Base-by-base conservation (phyloP, 129 eudicot genomes). In the Centella asiatica region DNA sequence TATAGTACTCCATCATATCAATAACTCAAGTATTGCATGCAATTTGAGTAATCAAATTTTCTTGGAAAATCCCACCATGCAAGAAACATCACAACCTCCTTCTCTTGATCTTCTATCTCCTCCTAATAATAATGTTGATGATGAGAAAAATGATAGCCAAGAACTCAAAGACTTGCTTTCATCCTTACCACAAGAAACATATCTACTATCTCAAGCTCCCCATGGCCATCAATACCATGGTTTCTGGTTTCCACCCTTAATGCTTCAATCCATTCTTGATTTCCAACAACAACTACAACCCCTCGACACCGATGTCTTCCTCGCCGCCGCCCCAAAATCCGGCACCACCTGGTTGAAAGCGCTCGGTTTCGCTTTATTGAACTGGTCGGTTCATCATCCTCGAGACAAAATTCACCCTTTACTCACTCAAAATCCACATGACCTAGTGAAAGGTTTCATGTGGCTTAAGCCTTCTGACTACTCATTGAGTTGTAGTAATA, bases 311-410 rank as follows among this genome's bases (percentile, higher is more conserved):
- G 84, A 78, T 42, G 47, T 75, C 36, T 53, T 78, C 60, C 85
- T 82, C 11, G 71, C 59, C 40, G 78, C 78, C 60, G 11, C 57
- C 36, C 84, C 88, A 0, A 82, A 82, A 71, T 82, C 81, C 6
- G 83, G 88, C 57, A 82, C 88, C 15, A 82, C 84, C 0, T 80
- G 85, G 85, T 44, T 80, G 22, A 80, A 80, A 8, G 76, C 85
- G 34, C 15, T 80, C 61, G 15, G 66, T 28, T 82, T 57, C 48
- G 25, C 69, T 40, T 1, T 66, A 5, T 44, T 72, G 2, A 82
- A 78, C 62, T 74, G 81, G 3, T 32, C 17, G 11, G 22, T 0
- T 3, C 25, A 33, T 37, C 8, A 31, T 29, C 55, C 25, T 7
- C 31, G 48, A 65, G 45, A 76, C 46, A 20, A 20, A 0, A 7